These are phyloP conservation scores for Trametes punicea DNA, from an alignment of 768 basidiomycete species.

Conservation along the genomic window DNA sequence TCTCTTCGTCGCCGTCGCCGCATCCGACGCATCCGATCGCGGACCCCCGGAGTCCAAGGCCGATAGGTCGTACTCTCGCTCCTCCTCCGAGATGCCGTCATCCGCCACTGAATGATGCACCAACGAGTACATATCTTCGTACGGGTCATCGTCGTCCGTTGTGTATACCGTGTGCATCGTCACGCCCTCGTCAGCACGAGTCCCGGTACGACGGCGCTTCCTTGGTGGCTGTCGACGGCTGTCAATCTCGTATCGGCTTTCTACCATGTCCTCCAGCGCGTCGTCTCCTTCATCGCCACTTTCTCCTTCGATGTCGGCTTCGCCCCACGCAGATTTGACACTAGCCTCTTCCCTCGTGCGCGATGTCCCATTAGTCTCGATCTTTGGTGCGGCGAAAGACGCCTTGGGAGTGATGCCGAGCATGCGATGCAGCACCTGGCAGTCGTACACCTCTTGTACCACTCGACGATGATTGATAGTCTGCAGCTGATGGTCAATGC, in stretches of 20 bases:
- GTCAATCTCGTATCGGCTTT: slow-evolving; percentile 40
- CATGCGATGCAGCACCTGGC: slow-evolving; percentile 53
- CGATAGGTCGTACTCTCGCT: slow-evolving; percentile 24
- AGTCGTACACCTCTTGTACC: slow-evolving; percentile 66
- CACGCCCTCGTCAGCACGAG: slow-evolving; percentile 24
- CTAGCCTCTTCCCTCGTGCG: slow-evolving; percentile 23
- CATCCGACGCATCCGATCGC: slow-evolving; percentile 25
- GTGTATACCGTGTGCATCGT: slow-evolving; percentile 46
- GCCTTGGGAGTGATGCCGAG: slow-evolving; percentile 40
- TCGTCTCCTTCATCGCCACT: slow-evolving; percentile 28
- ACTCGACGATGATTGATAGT: slow-evolving; percentile 71
- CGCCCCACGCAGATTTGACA: slow-evolving; percentile 39
- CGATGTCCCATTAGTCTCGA: slow-evolving; percentile 5
- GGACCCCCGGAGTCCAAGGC: slow-evolving; percentile 10
- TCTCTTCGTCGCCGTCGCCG: slow-evolving; percentile 37
- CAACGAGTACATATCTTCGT: slow-evolving; percentile 23
- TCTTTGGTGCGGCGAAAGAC: slow-evolving; percentile 2
- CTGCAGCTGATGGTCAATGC: slow-evolving; percentile 35
- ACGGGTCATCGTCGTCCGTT: slow-evolving; percentile 43
- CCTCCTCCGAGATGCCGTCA: slow-evolving; percentile 31
- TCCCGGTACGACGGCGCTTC: slow-evolving; percentile 46
- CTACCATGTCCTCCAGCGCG: slow-evolving; percentile 47
- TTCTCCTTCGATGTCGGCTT: slow-evolving; percentile 35
- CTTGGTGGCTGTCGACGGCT: slow-evolving; percentile 39
- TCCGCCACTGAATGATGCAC: slow-evolving; percentile 18